Percentiles rank a stretch among this genome's conserved stretches.
phyloP scores from a whole-genome alignment of 1,139 yeast genomes.

The Zygoascus hellenicus region DNA sequence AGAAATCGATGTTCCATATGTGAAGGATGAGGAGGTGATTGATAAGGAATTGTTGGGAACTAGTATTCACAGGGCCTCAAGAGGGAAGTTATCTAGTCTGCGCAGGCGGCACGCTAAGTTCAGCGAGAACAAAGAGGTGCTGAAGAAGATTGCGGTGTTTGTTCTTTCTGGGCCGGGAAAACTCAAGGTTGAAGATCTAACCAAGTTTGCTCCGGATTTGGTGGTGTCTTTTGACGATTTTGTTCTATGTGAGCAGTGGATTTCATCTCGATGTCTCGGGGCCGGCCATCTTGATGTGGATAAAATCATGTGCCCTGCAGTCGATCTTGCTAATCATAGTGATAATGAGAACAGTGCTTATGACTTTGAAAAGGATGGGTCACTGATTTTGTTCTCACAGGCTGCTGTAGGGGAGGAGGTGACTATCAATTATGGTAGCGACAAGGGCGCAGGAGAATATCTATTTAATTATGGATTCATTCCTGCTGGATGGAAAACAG shows the following conservation, averaged over 20 bases:
- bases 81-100: slow-evolving; percentile 25
- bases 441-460: slow-evolving; percentile 34
- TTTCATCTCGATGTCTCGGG: slow-evolving; percentile 27
- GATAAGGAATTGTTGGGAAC: slow-evolving; percentile 26
- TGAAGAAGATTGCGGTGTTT: slow-evolving; percentile 19
- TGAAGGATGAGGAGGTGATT: slow-evolving; percentile 27
- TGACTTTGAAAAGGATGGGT: slow-evolving; percentile 27
- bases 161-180: slow-evolving; percentile 13
- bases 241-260: slow-evolving; percentile 32
- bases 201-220: slow-evolving; percentile 6
- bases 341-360: slow-evolving; percentile 30
- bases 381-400: slow-evolving; percentile 21
- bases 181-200: background rate
- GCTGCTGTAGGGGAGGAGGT: slow-evolving; percentile 25
- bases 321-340: slow-evolving; percentile 36
- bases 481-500: slow-evolving; percentile 22
- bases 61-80: slow-evolving; percentile 29
- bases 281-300: slow-evolving; percentile 4
- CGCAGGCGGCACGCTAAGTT: slow-evolving; percentile 24
- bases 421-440: slow-evolving; percentile 35
- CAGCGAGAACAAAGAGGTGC: slow-evolving; percentile 18
- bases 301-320: slow-evolving; percentile 31
- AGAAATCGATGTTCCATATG: slow-evolving; percentile 31
- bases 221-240: slow-evolving; percentile 22
- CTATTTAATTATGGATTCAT: slow-evolving; percentile 39